These are phyloP conservation scores for Mollisiaceae sp. DNA, from an alignment of 2,329 filamentous ascomycete genomes.

Conservation along the genomic window DNA sequence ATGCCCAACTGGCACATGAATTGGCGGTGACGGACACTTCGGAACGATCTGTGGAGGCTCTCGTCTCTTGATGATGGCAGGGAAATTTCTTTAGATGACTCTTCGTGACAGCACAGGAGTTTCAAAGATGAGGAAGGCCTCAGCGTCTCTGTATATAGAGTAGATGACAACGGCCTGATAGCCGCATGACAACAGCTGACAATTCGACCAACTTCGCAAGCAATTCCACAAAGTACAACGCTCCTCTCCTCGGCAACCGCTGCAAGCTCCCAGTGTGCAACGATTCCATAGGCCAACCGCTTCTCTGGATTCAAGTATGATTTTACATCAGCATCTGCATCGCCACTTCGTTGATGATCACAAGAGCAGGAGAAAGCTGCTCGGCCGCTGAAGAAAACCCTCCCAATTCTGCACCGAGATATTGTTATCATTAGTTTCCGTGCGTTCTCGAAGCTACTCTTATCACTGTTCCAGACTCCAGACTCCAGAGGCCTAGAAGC, in stretches of 20 bases:
- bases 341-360: conserved; percentile 11
- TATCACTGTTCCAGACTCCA: no score
- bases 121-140: neutral
- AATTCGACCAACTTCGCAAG: neutral
- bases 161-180: neutral
- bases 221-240: no score
- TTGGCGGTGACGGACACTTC: conserved; percentile 21
- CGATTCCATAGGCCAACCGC: neutral
- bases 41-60: conserved; percentile 9
- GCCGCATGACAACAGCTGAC: conserved; percentile 15
- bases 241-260: neutral
- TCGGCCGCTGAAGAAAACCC: conserved; percentile 3
- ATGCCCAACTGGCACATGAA: conserved; percentile 21
- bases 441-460: no score
- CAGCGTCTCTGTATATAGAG: neutral
- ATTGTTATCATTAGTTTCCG: neutral
- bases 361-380: conserved; percentile 15
- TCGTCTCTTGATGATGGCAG: conserved; percentile 4
- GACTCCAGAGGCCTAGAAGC: no score
- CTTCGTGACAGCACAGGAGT: conserved; percentile 8
- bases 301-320: conserved; percentile 10
- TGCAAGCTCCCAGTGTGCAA: conserved; percentile 6
- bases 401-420: neutral
- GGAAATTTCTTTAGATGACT: neutral
- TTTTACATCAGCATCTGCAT: conserved; percentile 8